A percentile compares a stretch with the other conserved stretches of the same genome.
Conservation (phyloP, 192 early-diverging fungal genomes). For the Nowakowskiella sp. region DNA sequence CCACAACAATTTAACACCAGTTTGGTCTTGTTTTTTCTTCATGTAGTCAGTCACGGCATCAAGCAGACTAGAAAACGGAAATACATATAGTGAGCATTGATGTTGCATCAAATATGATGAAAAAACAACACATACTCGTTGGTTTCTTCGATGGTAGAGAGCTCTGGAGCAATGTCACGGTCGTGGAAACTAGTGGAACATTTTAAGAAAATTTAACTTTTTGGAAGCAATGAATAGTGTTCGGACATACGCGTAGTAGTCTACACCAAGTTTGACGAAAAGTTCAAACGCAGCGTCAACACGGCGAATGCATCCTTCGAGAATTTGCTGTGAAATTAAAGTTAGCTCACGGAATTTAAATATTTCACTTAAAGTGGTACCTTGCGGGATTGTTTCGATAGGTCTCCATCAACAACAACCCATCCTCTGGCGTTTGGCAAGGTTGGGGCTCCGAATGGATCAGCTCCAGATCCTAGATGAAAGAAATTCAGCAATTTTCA, state of each 20-base stretch:
- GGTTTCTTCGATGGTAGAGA: conserved; percentile 19
- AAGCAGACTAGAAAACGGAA: conserved; percentile 11
- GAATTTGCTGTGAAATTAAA: too few relatives aligned
- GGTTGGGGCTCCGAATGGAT: conserved; percentile 26
- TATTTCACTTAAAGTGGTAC: conserved; percentile 12
- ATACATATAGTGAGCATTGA: neutral
- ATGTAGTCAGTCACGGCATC: conserved; percentile 24
- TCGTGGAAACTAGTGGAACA: too few relatives aligned
- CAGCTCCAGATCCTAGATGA: conserved; percentile 13
- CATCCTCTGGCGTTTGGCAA: neutral
- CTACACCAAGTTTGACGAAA: conserved; percentile 25
- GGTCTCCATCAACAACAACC: neutral
- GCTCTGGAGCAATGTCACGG: conserved; percentile 22
- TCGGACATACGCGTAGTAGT: conserved; percentile 34
- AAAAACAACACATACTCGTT: conserved; percentile 5
- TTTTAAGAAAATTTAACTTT: too few relatives aligned
- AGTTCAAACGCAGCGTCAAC: conserved; percentile 31
- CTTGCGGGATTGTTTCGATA: conserved; percentile 17
- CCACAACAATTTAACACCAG: conserved; percentile 30
- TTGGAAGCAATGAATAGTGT: too few relatives aligned
- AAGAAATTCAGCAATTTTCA: too few relatives aligned
- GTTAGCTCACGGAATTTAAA: conserved; percentile 5
- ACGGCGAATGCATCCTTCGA: conserved; percentile 8
- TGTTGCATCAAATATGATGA: neutral
- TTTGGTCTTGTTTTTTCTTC: conserved; percentile 23